phyloP scores from a whole-genome alignment of 2,329 filamentous ascomycete genomes.

The Aureobasidium sp. region DNA sequence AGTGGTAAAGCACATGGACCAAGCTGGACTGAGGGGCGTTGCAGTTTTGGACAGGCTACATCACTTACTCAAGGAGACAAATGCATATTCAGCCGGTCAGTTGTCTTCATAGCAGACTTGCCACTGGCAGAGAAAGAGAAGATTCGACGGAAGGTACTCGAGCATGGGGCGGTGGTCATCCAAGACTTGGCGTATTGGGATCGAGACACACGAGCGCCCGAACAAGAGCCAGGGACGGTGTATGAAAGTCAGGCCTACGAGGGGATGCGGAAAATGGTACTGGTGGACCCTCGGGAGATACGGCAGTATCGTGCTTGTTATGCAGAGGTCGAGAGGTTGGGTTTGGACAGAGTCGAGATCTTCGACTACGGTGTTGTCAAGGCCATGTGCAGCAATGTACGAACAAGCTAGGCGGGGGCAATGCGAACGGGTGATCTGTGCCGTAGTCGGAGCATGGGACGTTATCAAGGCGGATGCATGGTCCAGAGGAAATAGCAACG shows the following conservation, averaged over 20 bases:
- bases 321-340: not conserved
- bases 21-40: not conserved
- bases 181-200: slow-evolving; percentile 23
- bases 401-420: not conserved
- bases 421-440: not conserved
- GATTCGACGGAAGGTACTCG: not conserved
- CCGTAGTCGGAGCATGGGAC: not conserved
- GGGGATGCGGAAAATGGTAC: slow-evolving; percentile 25
- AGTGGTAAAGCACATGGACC: not conserved
- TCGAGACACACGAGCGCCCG: slow-evolving; percentile 22
- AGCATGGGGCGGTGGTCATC: slow-evolving; percentile 2
- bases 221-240: slow-evolving; percentile 18
- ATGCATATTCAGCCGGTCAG: not conserved
- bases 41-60: not conserved
- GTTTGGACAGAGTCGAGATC: slow-evolving; percentile 1
- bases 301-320: not conserved
- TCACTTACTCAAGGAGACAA: not conserved
- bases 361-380: slow-evolving; percentile 1
- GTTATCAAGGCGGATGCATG: not conserved
- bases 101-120: not conserved
- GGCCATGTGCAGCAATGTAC: not conserved
- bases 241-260: slow-evolving; percentile 27
- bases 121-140: not conserved
- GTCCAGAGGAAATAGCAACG: not conserved
- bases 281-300: slow-evolving; percentile 24